Base-by-base conservation (phyloP, 805 yeast genomes). In the Cyberlindnera meyerae region DNA sequence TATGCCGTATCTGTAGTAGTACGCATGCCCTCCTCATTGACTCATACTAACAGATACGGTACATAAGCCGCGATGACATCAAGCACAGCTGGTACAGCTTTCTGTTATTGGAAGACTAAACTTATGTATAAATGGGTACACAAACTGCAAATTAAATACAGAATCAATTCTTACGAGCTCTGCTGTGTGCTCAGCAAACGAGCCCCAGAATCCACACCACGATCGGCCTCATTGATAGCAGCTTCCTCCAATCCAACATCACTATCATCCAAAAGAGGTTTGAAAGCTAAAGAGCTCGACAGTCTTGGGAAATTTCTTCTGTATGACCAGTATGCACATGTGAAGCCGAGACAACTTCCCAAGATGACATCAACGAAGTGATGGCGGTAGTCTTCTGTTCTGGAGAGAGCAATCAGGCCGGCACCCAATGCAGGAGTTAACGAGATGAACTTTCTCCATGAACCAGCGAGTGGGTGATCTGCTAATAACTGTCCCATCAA, bases 331-430 rank as follows among this genome's bases (percentile, higher is more conserved):
- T 58, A 57, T 47, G 89, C 90, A 24, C 81, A 60, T 3, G 64
- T 40, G 5, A 62, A 44, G 1, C 98, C 98, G 3, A 90, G 54
- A 1, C 66, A 13, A 20, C 82, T 66, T 4, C 98, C 98, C 12
- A 81, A 52, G 2, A 82, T 49, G 1, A 93, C 82, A 59, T 90
- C 98, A 13, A 84, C 66, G 54, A 85, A 87, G 61, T 90, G 97
- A 55, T 90, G 98, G 57, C 97, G 72, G 61, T 89, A 89, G 61
- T 90, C 98, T 51, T 83, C 82, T 1, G 96, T 85, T 51, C 98
- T 73, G 27, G 93, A 77, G 30, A 85, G 60, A 0, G 97, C 97
- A 48, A 90, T 79, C 45, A 80, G 68, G 1, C 73, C 53, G 0
- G 97, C 96, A 6, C 82, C 70, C 5, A 86, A 49, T 1, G 72